Conservation (phyloP, 2,329 filamentous ascomycete species). For the Colletotrichum orbiculare region DNA sequence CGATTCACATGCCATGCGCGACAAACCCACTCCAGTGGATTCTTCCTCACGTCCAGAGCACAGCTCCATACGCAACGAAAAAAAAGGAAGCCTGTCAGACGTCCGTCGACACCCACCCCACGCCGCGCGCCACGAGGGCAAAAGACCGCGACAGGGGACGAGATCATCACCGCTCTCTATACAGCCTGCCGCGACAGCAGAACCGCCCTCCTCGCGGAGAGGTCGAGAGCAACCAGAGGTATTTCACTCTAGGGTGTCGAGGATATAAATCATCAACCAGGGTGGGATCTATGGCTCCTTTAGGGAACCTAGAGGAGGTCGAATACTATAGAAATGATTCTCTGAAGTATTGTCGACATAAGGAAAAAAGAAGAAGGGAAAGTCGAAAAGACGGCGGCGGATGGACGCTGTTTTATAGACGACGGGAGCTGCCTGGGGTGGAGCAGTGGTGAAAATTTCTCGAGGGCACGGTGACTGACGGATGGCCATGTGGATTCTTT, state of each 20-base stretch:
- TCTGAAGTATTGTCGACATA: conserved; percentile 48
- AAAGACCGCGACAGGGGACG: conserved; percentile 77
- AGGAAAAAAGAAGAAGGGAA: conserved; percentile 15
- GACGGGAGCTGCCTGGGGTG: not conserved
- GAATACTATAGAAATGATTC: conserved; percentile 99
- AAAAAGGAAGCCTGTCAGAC: conserved; percentile 80
- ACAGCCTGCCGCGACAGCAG: conserved; percentile 57
- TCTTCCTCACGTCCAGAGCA: conserved; percentile 64
- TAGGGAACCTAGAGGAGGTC: conserved; percentile 92
- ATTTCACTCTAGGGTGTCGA: conserved; percentile 91
- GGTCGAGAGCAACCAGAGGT: conserved; percentile 67
- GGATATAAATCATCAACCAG: conserved; percentile 94
- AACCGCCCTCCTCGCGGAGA: conserved; percentile 72
- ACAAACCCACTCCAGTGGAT: not conserved
- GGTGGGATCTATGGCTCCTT: conserved; percentile 93
- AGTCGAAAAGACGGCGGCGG: conserved; percentile 5
- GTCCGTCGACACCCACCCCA: conserved; percentile 86
- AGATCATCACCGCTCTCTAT: conserved; percentile 95
- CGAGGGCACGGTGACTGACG: no score
- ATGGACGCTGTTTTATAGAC: conserved; percentile 10
- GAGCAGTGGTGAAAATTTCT: not conserved
- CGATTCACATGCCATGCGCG: not conserved
- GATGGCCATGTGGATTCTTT: no score
- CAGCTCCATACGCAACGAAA: conserved; percentile 66
- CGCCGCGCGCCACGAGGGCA: conserved; percentile 78